Evolutionary conservation across 2,329 filamentous ascomycete species (phyloP).

Genomic region (Epichloe bromicola): DNA sequence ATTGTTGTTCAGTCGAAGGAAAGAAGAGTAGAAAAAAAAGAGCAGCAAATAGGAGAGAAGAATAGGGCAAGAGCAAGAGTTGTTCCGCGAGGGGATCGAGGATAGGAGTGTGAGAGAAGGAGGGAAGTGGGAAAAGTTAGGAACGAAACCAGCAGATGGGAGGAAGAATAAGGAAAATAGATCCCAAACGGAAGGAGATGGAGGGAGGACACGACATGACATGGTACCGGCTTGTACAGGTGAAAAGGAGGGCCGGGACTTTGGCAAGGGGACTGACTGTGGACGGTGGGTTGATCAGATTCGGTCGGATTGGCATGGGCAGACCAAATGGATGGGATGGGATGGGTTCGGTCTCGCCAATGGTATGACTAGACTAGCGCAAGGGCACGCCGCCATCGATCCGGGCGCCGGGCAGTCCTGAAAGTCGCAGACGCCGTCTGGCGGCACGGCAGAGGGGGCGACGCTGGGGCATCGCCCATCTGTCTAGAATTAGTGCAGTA

Average conservation of each 20-base stretch:
- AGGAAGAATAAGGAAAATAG: constrained; percentile 5
- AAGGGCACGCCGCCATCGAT: constrained; percentile 7
- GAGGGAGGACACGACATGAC: constrained; percentile 2
- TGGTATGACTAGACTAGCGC: constrained; percentile 7
- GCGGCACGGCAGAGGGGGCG: neutral
- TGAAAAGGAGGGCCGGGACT: constrained; percentile 7
- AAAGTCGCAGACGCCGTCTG: constrained; percentile 1
- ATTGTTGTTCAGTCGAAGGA: neutral
- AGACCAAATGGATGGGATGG: neutral
- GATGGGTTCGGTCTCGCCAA: constrained; percentile 4
- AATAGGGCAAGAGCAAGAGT: constrained; percentile 2
- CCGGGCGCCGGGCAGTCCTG: constrained; percentile 1
- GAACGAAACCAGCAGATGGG: constrained; percentile 5
- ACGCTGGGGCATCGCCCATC: neutral
- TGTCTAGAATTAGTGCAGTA: neutral
- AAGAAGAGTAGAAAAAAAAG: neutral
- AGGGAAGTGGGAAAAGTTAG: constrained; percentile 5
- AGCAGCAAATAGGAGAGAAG: neutral
- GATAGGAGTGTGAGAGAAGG: constrained; percentile 2
- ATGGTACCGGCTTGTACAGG: constrained; percentile 2
- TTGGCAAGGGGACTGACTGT: constrained; percentile 4
- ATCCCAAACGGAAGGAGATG: constrained; percentile 6
- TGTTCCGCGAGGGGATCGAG: neutral
- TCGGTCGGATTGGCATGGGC: constrained; percentile 5
- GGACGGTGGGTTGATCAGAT: constrained; percentile 3